phyloP scores from a whole-genome alignment of 1,284 basidiomycete species.

The Cryptococcus deneoformans region DNA sequence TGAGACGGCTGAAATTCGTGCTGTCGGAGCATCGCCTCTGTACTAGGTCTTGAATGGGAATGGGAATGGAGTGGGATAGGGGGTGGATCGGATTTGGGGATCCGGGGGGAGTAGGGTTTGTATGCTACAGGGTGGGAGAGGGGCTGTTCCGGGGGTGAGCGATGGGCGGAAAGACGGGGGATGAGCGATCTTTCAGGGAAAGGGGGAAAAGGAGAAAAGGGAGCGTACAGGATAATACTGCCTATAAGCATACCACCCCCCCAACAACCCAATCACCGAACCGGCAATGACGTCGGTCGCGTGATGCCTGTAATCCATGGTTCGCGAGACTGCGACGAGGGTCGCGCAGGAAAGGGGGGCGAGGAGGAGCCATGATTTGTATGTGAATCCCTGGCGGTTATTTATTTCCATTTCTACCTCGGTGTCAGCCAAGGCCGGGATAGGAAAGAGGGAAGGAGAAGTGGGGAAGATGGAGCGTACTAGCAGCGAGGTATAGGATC shows the following conservation, averaged over 20 bases:
- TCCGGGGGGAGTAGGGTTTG: constrained; percentile 42
- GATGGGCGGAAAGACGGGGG: not conserved
- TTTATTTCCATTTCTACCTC: constrained; percentile 85
- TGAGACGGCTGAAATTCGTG: not conserved
- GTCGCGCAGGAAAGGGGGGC: constrained; percentile 69
- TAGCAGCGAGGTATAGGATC: constrained; percentile 53
- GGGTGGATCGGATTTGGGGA: constrained; percentile 21
- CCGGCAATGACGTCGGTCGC: constrained; percentile 45
- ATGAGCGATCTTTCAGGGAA: not conserved
- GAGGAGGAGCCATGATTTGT: constrained; percentile 81
- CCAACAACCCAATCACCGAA: constrained; percentile 34
- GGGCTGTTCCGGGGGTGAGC: constrained; percentile 17
- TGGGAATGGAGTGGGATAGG: constrained; percentile 7
- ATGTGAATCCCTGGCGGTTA: constrained; percentile 73
- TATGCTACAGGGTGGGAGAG: constrained; percentile 27
- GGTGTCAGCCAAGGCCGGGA: constrained; percentile 21
- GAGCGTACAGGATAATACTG: constrained; percentile 46
- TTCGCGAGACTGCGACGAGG: constrained; percentile 80
- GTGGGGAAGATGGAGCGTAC: constrained; percentile 26
- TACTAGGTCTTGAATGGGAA: not conserved
- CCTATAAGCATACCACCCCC: constrained; percentile 44
- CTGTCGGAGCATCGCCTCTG: not conserved
- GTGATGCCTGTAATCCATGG: constrained; percentile 58
- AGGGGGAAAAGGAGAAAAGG: not conserved
- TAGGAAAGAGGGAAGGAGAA: not conserved